Percentiles rank a stretch among this genome's conserved stretches.
These are phyloP conservation scores for Apiospora saccharicola DNA, from an alignment of 2,329 filamentous ascomycete species.

Conservation along the genomic window DNA sequence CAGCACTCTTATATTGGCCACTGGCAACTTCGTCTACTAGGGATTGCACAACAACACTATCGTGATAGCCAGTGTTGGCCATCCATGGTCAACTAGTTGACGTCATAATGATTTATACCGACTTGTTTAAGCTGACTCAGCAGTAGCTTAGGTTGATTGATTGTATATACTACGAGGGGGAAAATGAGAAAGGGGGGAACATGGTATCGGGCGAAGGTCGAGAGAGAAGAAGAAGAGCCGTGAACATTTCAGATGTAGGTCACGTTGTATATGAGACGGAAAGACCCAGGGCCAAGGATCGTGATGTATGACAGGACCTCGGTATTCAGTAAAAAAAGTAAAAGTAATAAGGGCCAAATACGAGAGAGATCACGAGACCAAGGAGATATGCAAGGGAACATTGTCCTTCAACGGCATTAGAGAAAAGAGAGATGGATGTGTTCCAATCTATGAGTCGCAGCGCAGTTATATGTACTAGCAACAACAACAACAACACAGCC, in stretches of 20 bases:
- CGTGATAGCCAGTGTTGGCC: neutral
- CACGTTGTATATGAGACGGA: neutral
- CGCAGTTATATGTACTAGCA: neutral
- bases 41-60: neutral
- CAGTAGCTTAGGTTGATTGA: neutral
- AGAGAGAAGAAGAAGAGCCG: too few relatives aligned
- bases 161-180: too few relatives aligned
- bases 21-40: too few relatives aligned
- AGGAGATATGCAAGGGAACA: neutral
- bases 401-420: neutral
- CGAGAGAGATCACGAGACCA: neutral
- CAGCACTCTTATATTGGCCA: too few relatives aligned
- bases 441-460: slow-evolving; percentile 21
- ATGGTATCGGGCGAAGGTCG: too few relatives aligned
- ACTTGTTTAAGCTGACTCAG: neutral
- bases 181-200: too few relatives aligned
- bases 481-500: neutral
- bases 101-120: neutral
- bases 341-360: too few relatives aligned
- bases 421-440: neutral
- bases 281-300: neutral
- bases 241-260: too few relatives aligned
- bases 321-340: neutral
- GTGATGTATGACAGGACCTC: neutral
- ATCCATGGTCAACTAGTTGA: neutral